Conservation (phyloP, 352 stramenopile species). For the Pythium rhizo-oryzae region DNA sequence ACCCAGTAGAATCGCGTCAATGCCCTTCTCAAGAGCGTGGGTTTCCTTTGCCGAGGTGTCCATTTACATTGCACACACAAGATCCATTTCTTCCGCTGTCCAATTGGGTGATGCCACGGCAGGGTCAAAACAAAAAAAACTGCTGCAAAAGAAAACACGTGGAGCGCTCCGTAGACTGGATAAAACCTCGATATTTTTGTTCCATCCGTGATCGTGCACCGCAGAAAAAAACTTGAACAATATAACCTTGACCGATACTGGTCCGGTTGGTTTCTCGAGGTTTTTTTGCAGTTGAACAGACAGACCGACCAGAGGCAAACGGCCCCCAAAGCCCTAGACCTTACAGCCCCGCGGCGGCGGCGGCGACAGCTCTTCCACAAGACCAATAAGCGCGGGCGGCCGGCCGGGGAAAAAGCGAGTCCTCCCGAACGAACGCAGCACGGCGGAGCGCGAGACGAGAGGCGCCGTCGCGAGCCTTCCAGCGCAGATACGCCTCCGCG, state of each 20-base stretch:
- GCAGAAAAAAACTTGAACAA: slow-evolving; percentile 3
- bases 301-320: slow-evolving; percentile 17
- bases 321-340: slow-evolving; percentile 25
- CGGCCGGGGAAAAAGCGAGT: not conserved
- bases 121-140: slow-evolving; percentile 12
- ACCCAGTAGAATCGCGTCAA: not conserved
- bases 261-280: slow-evolving; percentile 19
- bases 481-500: not conserved
- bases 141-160: slow-evolving; percentile 10
- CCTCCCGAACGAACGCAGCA: slow-evolving; percentile 6
- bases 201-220: too few relatives aligned
- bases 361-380: slow-evolving; percentile 20
- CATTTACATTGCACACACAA: not conserved
- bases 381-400: slow-evolving; percentile 22
- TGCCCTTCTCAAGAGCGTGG: not conserved
- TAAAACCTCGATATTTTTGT: slow-evolving; percentile 23
- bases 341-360: slow-evolving; percentile 13
- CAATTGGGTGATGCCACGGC: not conserved
- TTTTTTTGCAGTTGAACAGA: slow-evolving; percentile 27
- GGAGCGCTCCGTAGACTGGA: not conserved
- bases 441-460: not conserved
- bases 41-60: not conserved
- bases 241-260: slow-evolving; percentile 1
- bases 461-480: slow-evolving; percentile 1
- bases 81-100: not conserved